phyloP scores from a whole-genome alignment of 73 alveolate genomes.

The Paramecium primaurelia region DNA sequence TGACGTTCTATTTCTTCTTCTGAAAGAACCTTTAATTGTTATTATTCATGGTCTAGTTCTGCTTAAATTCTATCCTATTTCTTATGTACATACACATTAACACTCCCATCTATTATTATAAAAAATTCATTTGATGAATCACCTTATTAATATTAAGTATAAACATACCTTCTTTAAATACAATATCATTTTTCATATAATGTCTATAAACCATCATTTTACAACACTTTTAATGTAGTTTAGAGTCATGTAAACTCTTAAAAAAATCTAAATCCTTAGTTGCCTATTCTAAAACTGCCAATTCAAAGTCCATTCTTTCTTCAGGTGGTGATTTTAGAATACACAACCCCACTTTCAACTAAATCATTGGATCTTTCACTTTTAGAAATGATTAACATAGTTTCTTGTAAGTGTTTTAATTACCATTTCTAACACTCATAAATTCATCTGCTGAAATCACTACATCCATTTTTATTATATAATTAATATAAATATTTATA shows the following conservation, averaged over 20 bases:
- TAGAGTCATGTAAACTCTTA: background rate
- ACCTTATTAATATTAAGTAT: background rate
- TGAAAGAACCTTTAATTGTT: background rate
- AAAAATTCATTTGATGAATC: slow-evolving; percentile 36
- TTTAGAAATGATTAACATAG: background rate
- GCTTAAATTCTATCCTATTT: background rate
- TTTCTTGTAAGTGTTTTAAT: background rate
- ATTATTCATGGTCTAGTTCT: background rate
- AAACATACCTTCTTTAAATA: slow-evolving; percentile 5
- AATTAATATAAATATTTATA: background rate
- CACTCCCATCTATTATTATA: slow-evolving; percentile 41
- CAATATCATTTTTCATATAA: slow-evolving; percentile 20
- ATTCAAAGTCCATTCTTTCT: slow-evolving; percentile 14
- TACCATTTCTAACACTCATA: slow-evolving; percentile 1
- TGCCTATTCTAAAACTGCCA: slow-evolving; percentile 19
- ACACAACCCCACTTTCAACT: background rate
- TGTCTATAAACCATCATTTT: background rate
- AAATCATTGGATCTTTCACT: background rate
- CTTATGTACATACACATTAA: background rate
- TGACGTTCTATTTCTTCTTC: background rate
- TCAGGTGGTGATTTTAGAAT: background rate
- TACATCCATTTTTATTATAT: background rate
- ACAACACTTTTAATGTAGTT: slow-evolving; percentile 6
- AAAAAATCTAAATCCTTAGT: slow-evolving; percentile 3
- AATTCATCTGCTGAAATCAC: background rate